phyloP scores from a whole-genome alignment of 2,329 filamentous ascomycete genomes.

The Thyridium curvatum region DNA sequence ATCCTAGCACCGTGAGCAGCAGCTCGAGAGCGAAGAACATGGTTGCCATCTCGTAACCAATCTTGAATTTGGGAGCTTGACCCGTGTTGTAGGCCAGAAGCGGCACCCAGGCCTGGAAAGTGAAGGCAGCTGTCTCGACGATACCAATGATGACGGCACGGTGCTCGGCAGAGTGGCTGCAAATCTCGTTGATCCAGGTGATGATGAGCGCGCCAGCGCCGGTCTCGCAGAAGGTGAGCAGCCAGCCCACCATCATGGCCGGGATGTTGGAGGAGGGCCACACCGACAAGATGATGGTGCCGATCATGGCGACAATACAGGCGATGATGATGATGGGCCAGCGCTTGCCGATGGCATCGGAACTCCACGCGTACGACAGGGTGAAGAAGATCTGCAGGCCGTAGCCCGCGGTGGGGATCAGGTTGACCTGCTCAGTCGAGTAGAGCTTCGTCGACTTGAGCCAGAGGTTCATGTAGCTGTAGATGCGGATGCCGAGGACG shows the following conservation, averaged over 20 bases:
- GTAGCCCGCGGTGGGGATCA: conserved; percentile 28
- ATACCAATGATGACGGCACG: conserved; percentile 8
- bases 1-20: conserved; percentile 8
- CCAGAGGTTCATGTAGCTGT: conserved; percentile 10
- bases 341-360: conserved; percentile 39
- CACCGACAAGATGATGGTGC: conserved; percentile 9
- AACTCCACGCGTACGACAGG: conserved; percentile 44
- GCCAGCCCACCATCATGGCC: conserved; percentile 6
- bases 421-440: conserved; percentile 39
- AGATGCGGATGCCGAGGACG: conserved; percentile 8
- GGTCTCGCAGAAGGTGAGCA: conserved; percentile 6
- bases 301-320: conserved; percentile 5
- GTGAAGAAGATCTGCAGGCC: conserved; percentile 31
- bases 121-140: conserved; percentile 7
- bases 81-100: conserved; percentile 8
- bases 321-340: conserved; percentile 40
- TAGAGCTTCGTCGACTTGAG: conserved; percentile 23
- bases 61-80: conserved; percentile 11
- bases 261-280: conserved; percentile 1
- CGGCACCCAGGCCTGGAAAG: conserved; percentile 10
- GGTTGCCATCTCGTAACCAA: conserved; percentile 18
- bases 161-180: conserved; percentile 6
- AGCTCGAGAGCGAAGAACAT: conserved; percentile 17
- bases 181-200: conserved; percentile 9
- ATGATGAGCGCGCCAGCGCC: conserved; percentile 8